Percentiles rank a stretch among this genome's conserved stretches.
Evolutionary conservation across 2,329 filamentous ascomycete genomes (phyloP).

Genomic region (Shiraia bambusicola): DNA sequence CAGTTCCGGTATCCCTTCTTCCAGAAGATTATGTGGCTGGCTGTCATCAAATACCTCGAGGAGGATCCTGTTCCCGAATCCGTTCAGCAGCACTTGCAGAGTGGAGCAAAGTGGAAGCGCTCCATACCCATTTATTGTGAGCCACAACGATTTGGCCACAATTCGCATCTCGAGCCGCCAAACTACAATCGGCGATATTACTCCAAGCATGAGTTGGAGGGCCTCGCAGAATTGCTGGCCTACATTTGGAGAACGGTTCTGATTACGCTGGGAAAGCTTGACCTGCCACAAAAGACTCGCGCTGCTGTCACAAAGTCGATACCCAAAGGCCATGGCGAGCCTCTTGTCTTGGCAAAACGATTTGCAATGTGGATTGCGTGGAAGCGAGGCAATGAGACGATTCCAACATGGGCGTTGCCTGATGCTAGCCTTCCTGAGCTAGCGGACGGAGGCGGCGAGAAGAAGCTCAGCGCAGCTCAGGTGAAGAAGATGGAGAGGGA

Average conservation of each 20-base stretch:
- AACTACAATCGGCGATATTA: constrained; percentile 64
- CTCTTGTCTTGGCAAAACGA: constrained; percentile 58
- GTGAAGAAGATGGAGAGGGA: constrained; percentile 60
- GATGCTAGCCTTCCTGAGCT: constrained; percentile 54
- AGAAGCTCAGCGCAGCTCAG: constrained; percentile 58
- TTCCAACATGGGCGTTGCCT: constrained; percentile 63
- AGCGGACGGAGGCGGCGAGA: constrained; percentile 47
- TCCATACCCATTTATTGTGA: constrained; percentile 60
- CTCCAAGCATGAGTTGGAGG: constrained; percentile 62
- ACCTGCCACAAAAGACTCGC: constrained; percentile 60
- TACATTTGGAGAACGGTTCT: constrained; percentile 65
- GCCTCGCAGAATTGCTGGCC: constrained; percentile 59
- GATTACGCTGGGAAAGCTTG: constrained; percentile 61
- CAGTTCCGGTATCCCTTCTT: constrained; percentile 70
- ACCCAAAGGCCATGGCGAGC: constrained; percentile 63
- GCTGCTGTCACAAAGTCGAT: constrained; percentile 64
- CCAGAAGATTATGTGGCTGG: constrained; percentile 70
- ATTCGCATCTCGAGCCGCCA: constrained; percentile 53
- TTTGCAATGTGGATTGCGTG: constrained; percentile 68
- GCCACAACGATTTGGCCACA: constrained; percentile 56
- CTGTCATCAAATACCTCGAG: constrained; percentile 63
- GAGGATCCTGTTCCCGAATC: constrained; percentile 63
- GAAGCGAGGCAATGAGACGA: constrained; percentile 65
- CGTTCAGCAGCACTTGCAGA: constrained; percentile 57
- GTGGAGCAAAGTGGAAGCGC: constrained; percentile 59